Base-by-base conservation (phyloP, 176 grass and related monocot genomes). In the Avena insularis region DNA sequence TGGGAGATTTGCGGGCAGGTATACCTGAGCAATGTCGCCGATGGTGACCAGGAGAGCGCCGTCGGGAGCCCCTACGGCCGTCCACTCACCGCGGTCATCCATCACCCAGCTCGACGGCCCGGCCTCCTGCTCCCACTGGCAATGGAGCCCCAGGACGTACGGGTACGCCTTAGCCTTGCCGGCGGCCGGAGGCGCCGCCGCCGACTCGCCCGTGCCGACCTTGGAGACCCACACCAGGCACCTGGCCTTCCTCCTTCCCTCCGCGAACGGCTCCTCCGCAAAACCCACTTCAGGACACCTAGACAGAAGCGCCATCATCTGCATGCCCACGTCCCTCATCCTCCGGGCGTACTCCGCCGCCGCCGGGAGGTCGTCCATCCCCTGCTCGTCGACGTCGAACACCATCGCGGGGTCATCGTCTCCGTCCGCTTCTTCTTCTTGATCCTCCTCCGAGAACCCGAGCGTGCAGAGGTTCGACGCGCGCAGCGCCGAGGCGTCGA, bases 21-120 rank as follows among this genome's bases (percentile, higher is more conserved):
- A 56, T 82, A 98, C 96, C 96, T 98, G 93, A 57, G 93, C 93
- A 80, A 95, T 91, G 83, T 95, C 91, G 48, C 96, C 96, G 78
- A 95, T 77, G 75, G 91, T 94, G 81, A 95, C 90, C 9, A 95
- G 88, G 31, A 98, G 25, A 6, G 84, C 84, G 59, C 82, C 86
- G 15, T 92, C 86, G 8, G 53, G 68, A 8, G 86, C 63, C 36
- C 82, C 80, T 16, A 90, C 88, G 14, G 60, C 23, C 40, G 66
- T 80, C 88, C 88, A 89, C 68, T 89, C 90, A n/a, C 86, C 90
- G 55, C 72, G 66, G 71, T 95, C 86, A 50, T 82, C 71, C 74
- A 92, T 58, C 64, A 95, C 86, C 80, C 80, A 84, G 75, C 68
- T 95, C 38, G 60, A 62, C 60, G 90, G 88, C 4, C 46, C 59